Conservation (phyloP, 2,329 filamentous ascomycete species). For the Colletotrichum plurivorum region DNA sequence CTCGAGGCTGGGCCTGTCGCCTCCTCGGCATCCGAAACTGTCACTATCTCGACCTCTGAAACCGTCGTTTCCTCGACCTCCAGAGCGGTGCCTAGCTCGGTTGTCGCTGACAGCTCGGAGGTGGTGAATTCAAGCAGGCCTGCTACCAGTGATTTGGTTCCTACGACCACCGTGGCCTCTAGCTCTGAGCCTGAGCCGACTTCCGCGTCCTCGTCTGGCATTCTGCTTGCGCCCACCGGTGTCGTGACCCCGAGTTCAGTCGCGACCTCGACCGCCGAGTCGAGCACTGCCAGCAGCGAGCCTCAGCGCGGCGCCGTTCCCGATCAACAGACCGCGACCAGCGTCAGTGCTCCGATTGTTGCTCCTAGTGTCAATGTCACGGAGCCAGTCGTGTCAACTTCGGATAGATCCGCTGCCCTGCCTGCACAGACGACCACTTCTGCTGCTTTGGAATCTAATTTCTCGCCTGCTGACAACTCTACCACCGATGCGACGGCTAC, state of each 20-base stretch:
- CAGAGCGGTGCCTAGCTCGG: not conserved
- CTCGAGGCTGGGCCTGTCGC: not conserved
- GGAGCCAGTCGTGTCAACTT: conserved; percentile 23
- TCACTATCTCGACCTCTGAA: conserved; percentile 8
- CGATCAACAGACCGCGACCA: conserved; percentile 1
- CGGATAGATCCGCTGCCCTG: conserved; percentile 21
- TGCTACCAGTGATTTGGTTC: not conserved
- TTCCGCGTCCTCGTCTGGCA: conserved; percentile 41
- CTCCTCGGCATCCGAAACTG: not conserved
- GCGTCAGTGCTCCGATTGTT: not conserved
- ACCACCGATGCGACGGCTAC: conserved; percentile 9
- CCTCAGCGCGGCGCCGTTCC: conserved; percentile 14
- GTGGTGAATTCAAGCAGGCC: conserved; percentile 1
- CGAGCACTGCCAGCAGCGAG: not conserved
- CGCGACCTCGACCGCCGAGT: conserved; percentile 19
- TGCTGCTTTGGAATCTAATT: not conserved
- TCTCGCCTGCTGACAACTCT: conserved; percentile 8
- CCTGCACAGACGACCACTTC: conserved; percentile 14
- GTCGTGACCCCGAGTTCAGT: conserved; percentile 46
- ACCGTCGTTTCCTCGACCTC: not conserved
- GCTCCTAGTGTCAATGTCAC: conserved; percentile 34
- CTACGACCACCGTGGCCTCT: not conserved
- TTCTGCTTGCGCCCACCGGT: conserved; percentile 51
- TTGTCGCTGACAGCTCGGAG: conserved; percentile 21
- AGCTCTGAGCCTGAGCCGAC: conserved; percentile 14